Evolutionary conservation across 2,329 filamentous ascomycete genomes (phyloP), one percentile per base, ranked within the genome.

Genomic region (Xylaria sp.): DNA sequence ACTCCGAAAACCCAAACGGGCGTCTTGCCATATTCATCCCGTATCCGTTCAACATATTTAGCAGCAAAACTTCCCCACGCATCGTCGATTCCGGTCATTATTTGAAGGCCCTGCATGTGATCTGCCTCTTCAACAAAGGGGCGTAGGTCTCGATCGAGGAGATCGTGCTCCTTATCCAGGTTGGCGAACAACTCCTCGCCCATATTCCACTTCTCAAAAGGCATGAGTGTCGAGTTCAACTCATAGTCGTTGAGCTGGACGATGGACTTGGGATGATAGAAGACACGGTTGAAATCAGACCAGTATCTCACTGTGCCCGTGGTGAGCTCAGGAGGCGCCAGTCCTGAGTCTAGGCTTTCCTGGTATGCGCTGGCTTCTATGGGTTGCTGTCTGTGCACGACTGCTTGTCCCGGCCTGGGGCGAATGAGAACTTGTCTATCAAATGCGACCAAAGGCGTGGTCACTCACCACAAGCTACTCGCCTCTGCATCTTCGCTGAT

Each of bases 241-340:
- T 96, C 93, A 75, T 92, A 96, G 75, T 97, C 93, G 76, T 92
- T 92, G 15, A 98, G 83, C 76, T 97, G 94, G 10, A 97, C 85
- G 61, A 97, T 87, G 13, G 94, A 97, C 61, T 88, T 89, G 9
- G 96, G 96, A 77, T 98, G 94, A 77, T 92, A 97, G 79, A 89
- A 99, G n/a, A 96, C 87, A 29, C 93, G 89, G 72, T 93, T 96
- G 79, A 94, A 98, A 79, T 99, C 96, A 36, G 94, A 97, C 95
- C 96, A 99, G 81, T 96, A 98, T 61, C 93, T 88, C n/a, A 98
- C 92, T 11, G 87, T 86, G 6, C 89, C 86, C 1, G 89, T 84
- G 1, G 86, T 90, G 22, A 97, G 84, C 59, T 83, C 81, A 0
- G 91, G 87, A 5, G 90, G 84, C 2, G 86, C 78, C 5, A 86